A percentile compares a stretch with the other conserved stretches of the same genome.
phyloP scores from a whole-genome alignment of 352 stramenopile genomes.

The Globisporangium uncinulatum region DNA sequence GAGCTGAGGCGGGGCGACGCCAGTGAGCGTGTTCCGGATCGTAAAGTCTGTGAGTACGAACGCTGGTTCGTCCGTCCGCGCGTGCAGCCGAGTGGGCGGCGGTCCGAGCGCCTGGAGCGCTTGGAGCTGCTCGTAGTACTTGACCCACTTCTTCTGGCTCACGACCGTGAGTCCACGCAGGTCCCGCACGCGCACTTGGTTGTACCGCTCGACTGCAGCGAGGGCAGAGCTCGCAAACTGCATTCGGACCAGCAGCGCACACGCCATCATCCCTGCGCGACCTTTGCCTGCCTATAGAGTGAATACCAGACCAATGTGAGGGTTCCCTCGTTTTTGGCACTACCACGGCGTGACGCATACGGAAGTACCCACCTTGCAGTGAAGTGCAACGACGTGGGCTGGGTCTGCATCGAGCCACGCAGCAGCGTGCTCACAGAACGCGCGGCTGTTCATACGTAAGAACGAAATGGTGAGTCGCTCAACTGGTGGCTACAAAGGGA shows the following conservation, averaged over 20 bases:
- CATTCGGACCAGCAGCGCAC: conserved; percentile 69
- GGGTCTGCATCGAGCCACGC: conserved; percentile 41
- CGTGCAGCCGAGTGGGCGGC: neutral
- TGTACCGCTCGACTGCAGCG: conserved; percentile 61
- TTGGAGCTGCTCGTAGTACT: conserved; percentile 44
- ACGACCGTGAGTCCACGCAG: conserved; percentile 52
- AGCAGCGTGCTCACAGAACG: conserved; percentile 69
- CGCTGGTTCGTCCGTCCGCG: neutral
- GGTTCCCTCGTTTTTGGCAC: neutral
- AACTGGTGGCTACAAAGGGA: too few relatives aligned
- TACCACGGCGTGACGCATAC: neutral
- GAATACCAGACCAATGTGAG: neutral
- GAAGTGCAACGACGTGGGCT: conserved; percentile 46
- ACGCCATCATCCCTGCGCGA: conserved; percentile 74
- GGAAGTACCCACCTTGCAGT: conserved; percentile 53
- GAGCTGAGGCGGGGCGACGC: conserved; percentile 15
- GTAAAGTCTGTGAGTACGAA: conserved; percentile 7
- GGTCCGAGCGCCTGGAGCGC: neutral
- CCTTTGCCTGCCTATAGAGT: conserved; percentile 51
- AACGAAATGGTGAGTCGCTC: too few relatives aligned
- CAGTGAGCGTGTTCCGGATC: conserved; percentile 14
- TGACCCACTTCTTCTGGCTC: conserved; percentile 69
- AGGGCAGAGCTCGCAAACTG: conserved; percentile 31
- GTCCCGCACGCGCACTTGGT: conserved; percentile 53
- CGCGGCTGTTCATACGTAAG: conserved; percentile 22